Base-by-base conservation (phyloP, 2,329 filamentous ascomycete species). In the Botrytis hyacinthi region DNA sequence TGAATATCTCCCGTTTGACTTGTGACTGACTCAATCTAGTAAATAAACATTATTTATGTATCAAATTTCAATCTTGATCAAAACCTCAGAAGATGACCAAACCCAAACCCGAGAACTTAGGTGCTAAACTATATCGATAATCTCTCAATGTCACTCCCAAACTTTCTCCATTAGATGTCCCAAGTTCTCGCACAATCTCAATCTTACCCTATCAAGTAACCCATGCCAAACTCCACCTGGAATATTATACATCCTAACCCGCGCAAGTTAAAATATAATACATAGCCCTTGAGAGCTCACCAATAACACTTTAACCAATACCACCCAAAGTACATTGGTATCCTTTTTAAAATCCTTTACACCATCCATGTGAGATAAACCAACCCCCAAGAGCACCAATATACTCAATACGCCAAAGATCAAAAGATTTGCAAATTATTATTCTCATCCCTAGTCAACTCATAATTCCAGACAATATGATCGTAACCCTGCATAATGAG, bases 401-500 rank as follows among this genome's bases (percentile, higher is more conserved):
- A n/a, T 10, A 42, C 4, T 7, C 16, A 68, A 54, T 14, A 22
- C 48, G 26, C 35, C 32, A 42, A n/a, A 66, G 26, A 26, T 78
- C 73, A 80, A 73, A 76, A 74, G 62, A 75, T 57, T 62, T 70
- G 71, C 73, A 83, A 77, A 46, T 74, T 76, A 69, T 80, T 77
- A 26, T 76, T 29, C 32, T 81, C 80, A 62, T 84, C 81, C 40
- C 86, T 83, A 62, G 82, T 84, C 71, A 94, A 81, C 80, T 93
- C 90, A 82, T 94, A 95, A 74, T 87, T 90, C 76, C 93, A 79
- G 42, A 95, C 86, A 2, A 88, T 87, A 78, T 93, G 89, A 81
- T 94, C 89, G 73, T 87, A 86, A 80, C 91, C 95, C 80, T 93
- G 90, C 81, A 95, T 82, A 80, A 95, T 87, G 73, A 95, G 77